Percentiles rank a stretch among this genome's conserved stretches.
Evolutionary conservation across 805 yeast genomes (phyloP).

Genomic region (Metschnikowia sp.): DNA sequence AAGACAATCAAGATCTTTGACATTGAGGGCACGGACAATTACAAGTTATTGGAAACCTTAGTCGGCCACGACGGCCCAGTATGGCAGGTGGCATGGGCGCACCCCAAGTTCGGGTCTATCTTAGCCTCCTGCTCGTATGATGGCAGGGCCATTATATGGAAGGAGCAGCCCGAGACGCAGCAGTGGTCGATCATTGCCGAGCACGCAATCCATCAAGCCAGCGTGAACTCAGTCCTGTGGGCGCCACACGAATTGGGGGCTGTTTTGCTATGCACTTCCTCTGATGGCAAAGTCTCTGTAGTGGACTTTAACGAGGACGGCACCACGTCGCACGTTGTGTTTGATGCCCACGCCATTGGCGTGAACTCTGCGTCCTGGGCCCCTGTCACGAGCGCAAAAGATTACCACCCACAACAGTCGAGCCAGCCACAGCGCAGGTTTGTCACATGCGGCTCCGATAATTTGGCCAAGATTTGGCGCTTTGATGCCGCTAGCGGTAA

Average conservation of each 20-base stretch:
- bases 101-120: slow-evolving; percentile 94
- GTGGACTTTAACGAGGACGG: slow-evolving; percentile 92
- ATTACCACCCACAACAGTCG: slow-evolving; percentile 13
- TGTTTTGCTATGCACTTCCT: slow-evolving; percentile 80
- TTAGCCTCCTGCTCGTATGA: slow-evolving; percentile 94
- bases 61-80: slow-evolving; percentile 97
- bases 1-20: slow-evolving; percentile 21
- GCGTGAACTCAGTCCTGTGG: slow-evolving; percentile 93
- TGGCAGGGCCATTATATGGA: slow-evolving; percentile 93
- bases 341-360: slow-evolving; percentile 89
- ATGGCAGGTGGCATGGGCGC: slow-evolving; percentile 99
- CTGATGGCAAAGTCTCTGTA: slow-evolving; percentile 89
- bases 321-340: slow-evolving; percentile 57
- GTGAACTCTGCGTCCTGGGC: slow-evolving; percentile 97
- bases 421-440: slow-evolving; percentile 55
- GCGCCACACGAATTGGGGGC: slow-evolving; percentile 98
- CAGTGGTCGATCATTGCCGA: slow-evolving; percentile 85
- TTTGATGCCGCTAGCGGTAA: slow-evolving; percentile 52
- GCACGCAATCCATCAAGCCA: slow-evolving; percentile 86
- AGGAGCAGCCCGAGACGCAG: slow-evolving; percentile 73
- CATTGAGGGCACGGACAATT: slow-evolving; percentile 20
- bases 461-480: slow-evolving; percentile 88
- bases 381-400: slow-evolving; percentile 46
- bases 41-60: slow-evolving; percentile 70
- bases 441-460: slow-evolving; percentile 94